phyloP scores from a whole-genome alignment of 2,329 filamentous ascomycete genomes.

The Penicillium sp. region DNA sequence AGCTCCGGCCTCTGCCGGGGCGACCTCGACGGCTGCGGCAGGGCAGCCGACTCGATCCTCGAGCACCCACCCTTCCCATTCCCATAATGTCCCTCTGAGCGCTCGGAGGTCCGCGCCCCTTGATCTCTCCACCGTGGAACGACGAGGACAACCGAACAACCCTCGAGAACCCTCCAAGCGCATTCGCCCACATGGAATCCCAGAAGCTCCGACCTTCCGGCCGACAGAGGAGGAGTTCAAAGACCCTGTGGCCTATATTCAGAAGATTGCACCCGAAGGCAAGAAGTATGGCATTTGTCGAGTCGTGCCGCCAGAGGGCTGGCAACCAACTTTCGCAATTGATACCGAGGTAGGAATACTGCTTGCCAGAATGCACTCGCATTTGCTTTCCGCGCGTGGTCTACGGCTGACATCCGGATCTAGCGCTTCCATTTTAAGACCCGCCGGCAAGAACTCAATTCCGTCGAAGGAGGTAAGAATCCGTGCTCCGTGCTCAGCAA shows the following conservation, averaged over 20 bases:
- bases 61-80: conserved; percentile 46
- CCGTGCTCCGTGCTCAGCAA: conserved; percentile 31
- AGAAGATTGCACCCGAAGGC: conserved; percentile 85
- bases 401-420: conserved; percentile 29
- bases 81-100: conserved; percentile 61
- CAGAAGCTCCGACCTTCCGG: conserved; percentile 86
- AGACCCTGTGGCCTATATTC: conserved; percentile 90
- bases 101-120: conserved; percentile 68
- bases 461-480: conserved; percentile 86
- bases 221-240: conserved; percentile 93
- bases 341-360: conserved; percentile 78
- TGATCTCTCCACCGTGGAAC: conserved; percentile 87
- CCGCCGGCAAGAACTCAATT: conserved; percentile 93
- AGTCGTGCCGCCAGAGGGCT: conserved; percentile 87
- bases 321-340: conserved; percentile 94
- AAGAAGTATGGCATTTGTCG: conserved; percentile 90
- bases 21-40: conserved; percentile 33
- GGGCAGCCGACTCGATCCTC: conserved; percentile 40
- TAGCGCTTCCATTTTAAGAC: conserved; percentile 97
- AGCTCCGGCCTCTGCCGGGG: conserved; percentile 47
- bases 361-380: not conserved
- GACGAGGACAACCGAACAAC: conserved; percentile 77
- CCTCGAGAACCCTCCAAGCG: conserved; percentile 75
- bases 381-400: not conserved
- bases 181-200: conserved; percentile 77